phyloP scores from a whole-genome alignment of 345 rosid genomes.

The Citrus cavaleriei region DNA sequence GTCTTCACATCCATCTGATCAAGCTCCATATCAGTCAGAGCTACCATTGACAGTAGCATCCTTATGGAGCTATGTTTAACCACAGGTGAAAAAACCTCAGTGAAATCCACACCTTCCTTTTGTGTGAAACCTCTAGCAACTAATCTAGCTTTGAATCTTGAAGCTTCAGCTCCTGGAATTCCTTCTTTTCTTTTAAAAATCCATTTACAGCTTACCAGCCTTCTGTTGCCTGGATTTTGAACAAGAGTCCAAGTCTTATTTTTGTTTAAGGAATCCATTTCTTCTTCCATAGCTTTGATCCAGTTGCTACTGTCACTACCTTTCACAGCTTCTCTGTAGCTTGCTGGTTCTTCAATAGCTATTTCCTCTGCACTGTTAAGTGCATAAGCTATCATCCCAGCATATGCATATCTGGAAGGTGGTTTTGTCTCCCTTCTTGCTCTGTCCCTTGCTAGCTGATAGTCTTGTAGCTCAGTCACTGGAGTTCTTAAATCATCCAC shows the following conservation, averaged over 20 bases:
- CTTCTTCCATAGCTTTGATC: background rate
- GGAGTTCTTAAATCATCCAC: rapidly evolving
- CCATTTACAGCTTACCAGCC: background rate
- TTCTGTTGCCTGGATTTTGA: background rate
- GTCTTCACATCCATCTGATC: no score
- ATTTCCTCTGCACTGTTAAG: background rate
- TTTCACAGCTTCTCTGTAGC: no score
- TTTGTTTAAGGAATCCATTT: no score
- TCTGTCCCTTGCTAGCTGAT: background rate
- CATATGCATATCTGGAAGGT: background rate
- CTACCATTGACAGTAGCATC: no score
- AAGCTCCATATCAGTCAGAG: no score
- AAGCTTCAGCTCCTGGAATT: background rate
- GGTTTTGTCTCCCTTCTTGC: rapidly evolving
- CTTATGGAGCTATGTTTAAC: no score
- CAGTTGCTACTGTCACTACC: rapidly evolving
- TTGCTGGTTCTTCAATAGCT: background rate
- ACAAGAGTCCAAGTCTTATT: background rate
- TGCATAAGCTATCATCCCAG: background rate
- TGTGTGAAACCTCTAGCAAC: no score
- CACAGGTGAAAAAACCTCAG: no score
- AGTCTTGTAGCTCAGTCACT: rapidly evolving
- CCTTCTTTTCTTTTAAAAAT: background rate
- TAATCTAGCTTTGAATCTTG: background rate
- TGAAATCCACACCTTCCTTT: no score